Base-by-base conservation (phyloP, 1,139 yeast genomes). In the Candida tropicalis region DNA sequence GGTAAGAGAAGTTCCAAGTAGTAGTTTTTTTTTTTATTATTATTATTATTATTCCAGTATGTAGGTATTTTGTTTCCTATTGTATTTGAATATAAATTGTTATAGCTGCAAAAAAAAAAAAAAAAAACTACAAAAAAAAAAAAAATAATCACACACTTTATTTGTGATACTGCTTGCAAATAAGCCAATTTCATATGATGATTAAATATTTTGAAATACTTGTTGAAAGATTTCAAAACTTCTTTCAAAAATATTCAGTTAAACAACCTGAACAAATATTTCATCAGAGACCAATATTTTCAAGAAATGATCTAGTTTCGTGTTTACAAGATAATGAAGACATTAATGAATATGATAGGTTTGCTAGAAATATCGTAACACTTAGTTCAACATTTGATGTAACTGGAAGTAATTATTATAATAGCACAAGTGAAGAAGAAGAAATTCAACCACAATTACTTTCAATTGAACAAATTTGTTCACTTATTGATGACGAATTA, bases 401-500 rank as follows among this genome's bases (percentile, higher is more conserved):
- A 16, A 24, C 31, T 12, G 23, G 12, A 4, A 41, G 25, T 6
- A 34, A 27, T 10, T 36, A 29, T 11, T 28, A 36, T 26, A 35
- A 35, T 29, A 28, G 25, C 16, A 17, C 38, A 9, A 20, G 10
- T 9, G 35, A 41, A 15, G 35, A 24, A 15, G 35, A 24, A 11
- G 24, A n/a, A 9, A 16, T 31, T 10, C 23, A 16, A 16, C 18
- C 32, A 38, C 38, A 31, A 22, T 13, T 18, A 18, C 10, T 39
- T 18, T 42, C 52, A n/a, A 29, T 46, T 9, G 41, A 42, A 28
- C 45, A 47, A 35, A 40, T 49, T 10, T 47, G 50, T 36, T 37
- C 46, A 8, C 18, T 47, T n/a, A 41, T 49, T 12, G 50, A 49
- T 35, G 29, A 47, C 27, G 50, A 46, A 28, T 45, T 49, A 27